A percentile compares a stretch with the other conserved stretches of the same genome.
phyloP scores from a whole-genome alignment of 2,329 filamentous ascomycete species.

The Pseudogymnoascus sp. region DNA sequence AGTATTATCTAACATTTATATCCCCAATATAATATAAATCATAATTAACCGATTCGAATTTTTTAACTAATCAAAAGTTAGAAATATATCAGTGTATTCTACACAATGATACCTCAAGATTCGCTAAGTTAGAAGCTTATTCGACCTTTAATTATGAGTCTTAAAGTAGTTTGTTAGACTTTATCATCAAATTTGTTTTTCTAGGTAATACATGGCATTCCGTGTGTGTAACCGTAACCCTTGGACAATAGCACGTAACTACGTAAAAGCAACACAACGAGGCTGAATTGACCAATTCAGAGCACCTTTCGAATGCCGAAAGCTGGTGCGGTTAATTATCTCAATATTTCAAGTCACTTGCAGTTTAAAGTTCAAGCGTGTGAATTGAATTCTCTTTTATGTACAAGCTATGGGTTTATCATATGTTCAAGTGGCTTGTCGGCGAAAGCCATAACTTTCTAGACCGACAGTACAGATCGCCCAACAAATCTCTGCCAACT shows the following conservation, averaged over 20 bases:
- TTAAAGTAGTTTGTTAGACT: neutral
- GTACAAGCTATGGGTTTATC: conserved; percentile 8
- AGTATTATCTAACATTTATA: neutral
- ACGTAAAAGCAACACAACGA: neutral
- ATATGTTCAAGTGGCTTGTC: conserved; percentile 3
- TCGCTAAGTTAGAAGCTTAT: neutral
- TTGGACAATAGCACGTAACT: no score
- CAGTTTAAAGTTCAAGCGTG: neutral
- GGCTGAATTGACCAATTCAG: no score
- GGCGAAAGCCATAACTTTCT: neutral
- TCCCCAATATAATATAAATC: neutral
- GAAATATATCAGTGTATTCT: neutral
- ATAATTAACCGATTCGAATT: neutral
- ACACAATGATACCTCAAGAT: neutral
- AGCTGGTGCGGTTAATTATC: neutral
- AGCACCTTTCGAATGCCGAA: no score
- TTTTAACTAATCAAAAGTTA: neutral
- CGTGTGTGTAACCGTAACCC: no score
- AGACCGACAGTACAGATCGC: neutral
- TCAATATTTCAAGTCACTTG: neutral
- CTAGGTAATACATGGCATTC: no score
- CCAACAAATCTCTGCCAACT: conserved; percentile 6
- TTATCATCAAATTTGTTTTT: no score
- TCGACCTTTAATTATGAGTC: neutral
- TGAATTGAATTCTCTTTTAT: conserved; percentile 6